A percentile compares a stretch with the other conserved stretches of the same genome.
Evolutionary conservation across 305 asterid genomes (phyloP).

Genomic region (Ilex paraguariensis): DNA sequence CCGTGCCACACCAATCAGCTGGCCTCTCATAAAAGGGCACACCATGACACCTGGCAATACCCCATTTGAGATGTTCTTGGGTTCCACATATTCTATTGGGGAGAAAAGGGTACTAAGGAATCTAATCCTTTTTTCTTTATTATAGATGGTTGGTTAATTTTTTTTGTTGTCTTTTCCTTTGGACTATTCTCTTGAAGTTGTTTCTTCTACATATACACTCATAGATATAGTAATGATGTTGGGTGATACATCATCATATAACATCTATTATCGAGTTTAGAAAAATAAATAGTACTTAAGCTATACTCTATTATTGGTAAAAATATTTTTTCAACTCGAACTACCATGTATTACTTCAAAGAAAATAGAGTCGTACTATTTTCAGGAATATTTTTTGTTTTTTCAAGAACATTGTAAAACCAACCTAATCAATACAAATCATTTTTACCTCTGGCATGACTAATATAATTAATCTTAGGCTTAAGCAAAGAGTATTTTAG

Average conservation of each 20-base stretch:
- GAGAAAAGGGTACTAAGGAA: conserved; percentile 33
- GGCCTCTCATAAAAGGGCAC: conserved; percentile 15
- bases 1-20: conserved; percentile 36
- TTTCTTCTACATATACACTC: conserved; percentile 17
- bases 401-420: conserved; percentile 20
- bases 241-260: too few relatives aligned
- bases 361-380: too few relatives aligned
- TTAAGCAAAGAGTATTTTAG: conserved; percentile 15
- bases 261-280: too few relatives aligned
- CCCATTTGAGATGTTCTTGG: conserved; percentile 26
- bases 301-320: too few relatives aligned
- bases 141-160: conserved; percentile 28
- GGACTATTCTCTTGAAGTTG: conserved; percentile 27
- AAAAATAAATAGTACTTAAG: too few relatives aligned
- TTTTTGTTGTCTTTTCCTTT: conserved; percentile 38
- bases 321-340: too few relatives aligned
- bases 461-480: conserved; percentile 11
- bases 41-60: conserved; percentile 27
- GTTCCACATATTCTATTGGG: conserved; percentile 19
- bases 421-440: conserved; percentile 45
- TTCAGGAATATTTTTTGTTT: too few relatives aligned
- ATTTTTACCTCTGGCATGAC: conserved; percentile 25
- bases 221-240: not conserved
- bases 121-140: conserved; percentile 38
- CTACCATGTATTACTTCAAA: too few relatives aligned